Evolutionary conservation across 2,329 filamentous ascomycete species (phyloP), one percentile per base, ranked within the genome.

Genomic region (Aspergillus fumigatus): DNA sequence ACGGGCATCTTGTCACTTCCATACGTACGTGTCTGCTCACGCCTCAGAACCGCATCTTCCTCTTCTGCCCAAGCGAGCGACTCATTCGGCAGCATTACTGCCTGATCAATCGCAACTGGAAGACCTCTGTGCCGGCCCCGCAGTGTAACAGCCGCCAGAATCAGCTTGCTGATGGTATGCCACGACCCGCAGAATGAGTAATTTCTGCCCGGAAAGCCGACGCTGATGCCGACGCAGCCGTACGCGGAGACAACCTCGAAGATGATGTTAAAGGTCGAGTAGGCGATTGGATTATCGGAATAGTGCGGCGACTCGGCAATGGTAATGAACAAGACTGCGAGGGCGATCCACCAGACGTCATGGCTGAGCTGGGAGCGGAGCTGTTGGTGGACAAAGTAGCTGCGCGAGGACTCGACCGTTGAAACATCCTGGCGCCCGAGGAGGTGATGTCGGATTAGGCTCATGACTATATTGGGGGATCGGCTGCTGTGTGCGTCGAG

Each of bases 311-410:
- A 82, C 67, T 88, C 86, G 49, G 86, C 83, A 41, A 83, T 79
- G 53, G 79, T 78, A 54, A 88, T 85, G 32, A 84, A 68, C 51
- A 88, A 76, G 11, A 86, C 78, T 2, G 84, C 82, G 0, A 87
- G 70, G 3, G 84, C 80, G 14, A 88, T 81, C 75, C 80, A 84
- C 85, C 86, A 88, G 17, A 88, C 75, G 64, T 88, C 86, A 67
- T 88, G 84, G 29, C 84, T 82, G 1, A 88, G 78, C 67, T 88
- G 86, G 5, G 81, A 80, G n/a, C 83, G 81, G 23, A 88, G 75
- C 65, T 88, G 84, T 59, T 82, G 78, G 43, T 77, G 76, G 14
- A 84, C 73, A 53, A 83, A 82, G 58, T 77, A 78, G 53, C 76
- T 73, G 14, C 73, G 77, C 7, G 76, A 79, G 6, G 62, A 64